phyloP scores from a whole-genome alignment of 257 asterid genomes.

The Henckelia pumila region DNA sequence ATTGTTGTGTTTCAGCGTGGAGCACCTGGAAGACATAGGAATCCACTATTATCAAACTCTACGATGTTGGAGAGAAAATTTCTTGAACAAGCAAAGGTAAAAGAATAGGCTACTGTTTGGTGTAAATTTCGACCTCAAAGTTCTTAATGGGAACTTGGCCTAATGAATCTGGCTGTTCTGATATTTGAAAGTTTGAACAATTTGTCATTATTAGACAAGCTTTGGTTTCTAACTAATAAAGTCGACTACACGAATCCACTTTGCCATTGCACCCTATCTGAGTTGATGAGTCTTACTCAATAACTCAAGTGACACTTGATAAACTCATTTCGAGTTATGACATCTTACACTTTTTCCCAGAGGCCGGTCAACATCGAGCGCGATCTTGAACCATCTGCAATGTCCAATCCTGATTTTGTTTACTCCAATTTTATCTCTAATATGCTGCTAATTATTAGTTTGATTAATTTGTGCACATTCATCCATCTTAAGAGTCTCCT shows the following conservation, averaged over 20 bases:
- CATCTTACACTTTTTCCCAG: not conserved
- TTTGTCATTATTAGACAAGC: too few relatives aligned
- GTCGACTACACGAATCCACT: too few relatives aligned
- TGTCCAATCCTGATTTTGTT: not conserved
- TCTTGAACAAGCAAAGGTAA: conserved; percentile 45
- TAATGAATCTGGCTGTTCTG: too few relatives aligned
- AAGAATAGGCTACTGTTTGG: not conserved
- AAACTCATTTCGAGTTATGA: too few relatives aligned
- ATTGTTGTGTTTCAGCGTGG: conserved; percentile 34
- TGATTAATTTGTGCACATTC: not conserved
- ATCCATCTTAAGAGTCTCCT: not conserved
- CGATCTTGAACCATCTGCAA: not conserved
- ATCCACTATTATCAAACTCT: conserved; percentile 53
- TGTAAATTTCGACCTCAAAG: not conserved
- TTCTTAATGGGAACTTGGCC: not conserved
- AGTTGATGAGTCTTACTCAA: too few relatives aligned
- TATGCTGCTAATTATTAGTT: not conserved
- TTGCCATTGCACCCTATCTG: too few relatives aligned
- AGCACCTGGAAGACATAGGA: conserved; percentile 52
- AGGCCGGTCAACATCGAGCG: not conserved
- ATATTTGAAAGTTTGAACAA: not conserved
- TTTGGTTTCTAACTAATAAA: not conserved
- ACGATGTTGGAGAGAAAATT: conserved; percentile 49
- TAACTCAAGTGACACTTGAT: too few relatives aligned
- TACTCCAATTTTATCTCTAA: not conserved